Conservation (phyloP, 2,329 filamentous ascomycete genomes). For the Spiromastix sp. region DNA sequence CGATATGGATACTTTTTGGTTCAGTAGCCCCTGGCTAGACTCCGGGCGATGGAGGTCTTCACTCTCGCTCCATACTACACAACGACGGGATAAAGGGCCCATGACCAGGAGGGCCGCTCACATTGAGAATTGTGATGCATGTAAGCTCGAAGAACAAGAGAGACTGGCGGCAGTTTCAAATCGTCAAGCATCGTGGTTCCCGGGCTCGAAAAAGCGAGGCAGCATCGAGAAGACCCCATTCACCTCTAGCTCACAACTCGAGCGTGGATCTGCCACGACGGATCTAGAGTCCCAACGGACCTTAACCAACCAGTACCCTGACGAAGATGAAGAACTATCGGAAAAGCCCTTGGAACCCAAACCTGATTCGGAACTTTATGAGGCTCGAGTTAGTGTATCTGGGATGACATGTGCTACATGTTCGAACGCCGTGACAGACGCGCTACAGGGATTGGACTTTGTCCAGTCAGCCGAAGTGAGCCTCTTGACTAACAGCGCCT, state of each 20-base stretch:
- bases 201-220: background rate
- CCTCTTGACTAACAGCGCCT: conserved; percentile 57
- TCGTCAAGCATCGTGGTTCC: background rate
- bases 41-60: conserved; percentile 17
- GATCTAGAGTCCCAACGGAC: background rate
- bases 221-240: conserved; percentile 4
- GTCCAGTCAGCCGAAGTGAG: conserved; percentile 51
- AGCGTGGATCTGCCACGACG: conserved; percentile 7
- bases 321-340: conserved; percentile 4
- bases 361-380: conserved; percentile 11
- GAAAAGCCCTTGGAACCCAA: conserved; percentile 11
- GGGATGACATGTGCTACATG: conserved; percentile 69
- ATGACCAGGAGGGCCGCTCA: conserved; percentile 25
- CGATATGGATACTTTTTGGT: conserved; percentile 25
- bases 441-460: conserved; percentile 48
- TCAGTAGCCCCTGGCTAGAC: conserved; percentile 18
- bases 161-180: conserved; percentile 1
- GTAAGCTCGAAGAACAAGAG: conserved; percentile 29
- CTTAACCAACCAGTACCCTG: background rate
- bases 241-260: conserved; percentile 10
- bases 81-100: conserved; percentile 10
- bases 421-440: conserved; percentile 50
- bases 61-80: conserved; percentile 12
- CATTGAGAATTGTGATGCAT: conserved; percentile 42
- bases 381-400: conserved; percentile 41